Percentiles rank a stretch among this genome's conserved stretches.
Evolutionary conservation across 2,329 filamentous ascomycete species (phyloP).

Genomic region (Cladophialophora yegresii): DNA sequence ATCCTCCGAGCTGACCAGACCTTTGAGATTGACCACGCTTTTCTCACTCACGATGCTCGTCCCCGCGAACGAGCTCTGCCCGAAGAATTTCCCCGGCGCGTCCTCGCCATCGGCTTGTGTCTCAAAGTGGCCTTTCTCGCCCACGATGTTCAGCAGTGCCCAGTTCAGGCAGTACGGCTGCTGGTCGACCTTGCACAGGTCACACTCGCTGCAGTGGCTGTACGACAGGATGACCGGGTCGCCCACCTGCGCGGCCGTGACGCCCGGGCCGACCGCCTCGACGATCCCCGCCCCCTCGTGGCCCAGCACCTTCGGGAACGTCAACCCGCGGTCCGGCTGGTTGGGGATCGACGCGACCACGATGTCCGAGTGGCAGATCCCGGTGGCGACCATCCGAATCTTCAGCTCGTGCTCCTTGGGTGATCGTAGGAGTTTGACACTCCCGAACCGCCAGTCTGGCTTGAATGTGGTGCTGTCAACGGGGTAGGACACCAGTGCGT

Average conservation of each 20-base stretch:
- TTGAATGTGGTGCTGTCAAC: not conserved
- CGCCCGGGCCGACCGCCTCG: constrained; percentile 46
- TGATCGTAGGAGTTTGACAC: constrained; percentile 7
- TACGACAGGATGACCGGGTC: constrained; percentile 55
- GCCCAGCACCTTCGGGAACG: constrained; percentile 54
- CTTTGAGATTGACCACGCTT: constrained; percentile 37
- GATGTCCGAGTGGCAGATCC: constrained; percentile 60
- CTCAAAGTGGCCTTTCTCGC: constrained; percentile 12
- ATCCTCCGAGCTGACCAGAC: constrained; percentile 19
- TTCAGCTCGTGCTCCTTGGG: constrained; percentile 49
- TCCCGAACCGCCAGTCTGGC: constrained; percentile 25
- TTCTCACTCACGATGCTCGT: constrained; percentile 39
- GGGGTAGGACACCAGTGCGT: constrained; percentile 18
- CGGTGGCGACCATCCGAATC: constrained; percentile 56
- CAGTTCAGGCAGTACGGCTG: constrained; percentile 55
- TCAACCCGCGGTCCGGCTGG: constrained; percentile 41
- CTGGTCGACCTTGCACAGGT: constrained; percentile 51
- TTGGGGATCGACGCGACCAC: constrained; percentile 47
- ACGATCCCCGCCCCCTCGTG: constrained; percentile 61
- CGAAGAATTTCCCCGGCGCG: constrained; percentile 44
- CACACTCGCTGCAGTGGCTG: constrained; percentile 51
- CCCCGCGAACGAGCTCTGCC: constrained; percentile 44
- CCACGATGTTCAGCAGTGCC: constrained; percentile 50
- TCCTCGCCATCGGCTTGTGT: constrained; percentile 36
- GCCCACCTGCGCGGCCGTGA: constrained; percentile 47